Conservation (phyloP, 164 flowering plant genomes). For the Magnolia changhungtana region DNA sequence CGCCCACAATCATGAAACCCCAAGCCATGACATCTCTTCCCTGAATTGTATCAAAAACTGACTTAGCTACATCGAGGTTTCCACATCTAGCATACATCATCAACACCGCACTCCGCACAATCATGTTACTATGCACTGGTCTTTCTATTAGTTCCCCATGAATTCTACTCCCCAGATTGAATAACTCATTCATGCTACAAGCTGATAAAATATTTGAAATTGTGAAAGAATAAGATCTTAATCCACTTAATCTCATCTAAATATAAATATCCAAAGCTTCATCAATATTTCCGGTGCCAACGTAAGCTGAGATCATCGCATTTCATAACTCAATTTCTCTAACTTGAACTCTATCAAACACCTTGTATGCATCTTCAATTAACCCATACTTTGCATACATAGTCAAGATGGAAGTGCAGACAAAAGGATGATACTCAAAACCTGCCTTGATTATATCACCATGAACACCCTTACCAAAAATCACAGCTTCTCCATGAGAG, state of each 20-base stretch:
- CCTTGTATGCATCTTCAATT: constrained; percentile 31
- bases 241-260: constrained; percentile 29
- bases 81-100: constrained; percentile 56
- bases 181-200: constrained; percentile 24
- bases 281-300: constrained; percentile 22
- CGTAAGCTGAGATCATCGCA: constrained; percentile 50
- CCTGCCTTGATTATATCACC: too few species aligned
- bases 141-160: constrained; percentile 51
- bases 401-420: not conserved
- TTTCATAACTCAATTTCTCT: constrained; percentile 48
- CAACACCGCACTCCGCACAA: constrained; percentile 45
- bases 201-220: constrained; percentile 39
- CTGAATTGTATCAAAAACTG: constrained; percentile 20
- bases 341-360: constrained; percentile 25
- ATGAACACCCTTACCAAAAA: too few species aligned
- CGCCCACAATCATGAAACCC: too few species aligned
- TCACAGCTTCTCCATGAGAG: too few species aligned
- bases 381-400: constrained; percentile 47
- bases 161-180: constrained; percentile 41
- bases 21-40: too few species aligned
- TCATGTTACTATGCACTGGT: constrained; percentile 26
- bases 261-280: constrained; percentile 40
- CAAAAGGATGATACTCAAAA: too few species aligned
- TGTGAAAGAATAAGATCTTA: constrained; percentile 33
- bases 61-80: constrained; percentile 31